Base-by-base conservation (phyloP, 345 rosid genomes). In the Gossypioides kirkii region DNA sequence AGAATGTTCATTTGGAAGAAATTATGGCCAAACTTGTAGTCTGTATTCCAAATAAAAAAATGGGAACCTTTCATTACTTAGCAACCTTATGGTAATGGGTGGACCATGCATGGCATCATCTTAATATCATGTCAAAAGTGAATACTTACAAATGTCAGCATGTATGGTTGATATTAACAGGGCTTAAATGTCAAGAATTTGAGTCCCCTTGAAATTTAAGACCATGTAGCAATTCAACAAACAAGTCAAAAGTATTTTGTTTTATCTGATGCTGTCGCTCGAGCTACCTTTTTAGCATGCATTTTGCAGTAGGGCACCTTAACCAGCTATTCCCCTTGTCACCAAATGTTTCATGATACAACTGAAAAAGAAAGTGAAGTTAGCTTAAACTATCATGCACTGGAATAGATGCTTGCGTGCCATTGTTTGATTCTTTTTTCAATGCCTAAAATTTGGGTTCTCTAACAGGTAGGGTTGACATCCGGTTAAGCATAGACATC, bases 391-490 rank as follows among this genome's bases (percentile, higher is more conserved):
- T 65, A 22, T 42, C 38, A 32, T 32, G 38, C 38, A 32, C 7
- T 32, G 7, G 11, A 46, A 12, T 20, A 45, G 73, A 47, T 53
- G 50, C 32, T 71, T 59, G 16, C 25, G 17, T 32, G 54, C 38
- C 54, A 6, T 18, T 63, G 49, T 62, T 25, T 38, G 13, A 22
- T 23, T 63, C 23, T 9, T 72, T 50, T 41, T 76, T 60, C 59
- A 71, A 53, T 41, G 70, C 41, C 55, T 42, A 25, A 49, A 9
- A 17, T 46, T 47, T 69, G 32, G 53, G 32, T 58, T 72, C 14
- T 80, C 64, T 60, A 70, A 79, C 90, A 95, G 99, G 99, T 73
- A 85, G 80, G 78, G 78, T 86, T 72, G 82, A 88, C 82, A 79
- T 92, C 75, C 78, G 73, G 77, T 49, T 95, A 68, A 86, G 83